A percentile compares a stretch with the other conserved stretches of the same genome.
Evolutionary conservation across 1,139 yeast genomes (phyloP).

Genomic region (Blastobotrys niveus): DNA sequence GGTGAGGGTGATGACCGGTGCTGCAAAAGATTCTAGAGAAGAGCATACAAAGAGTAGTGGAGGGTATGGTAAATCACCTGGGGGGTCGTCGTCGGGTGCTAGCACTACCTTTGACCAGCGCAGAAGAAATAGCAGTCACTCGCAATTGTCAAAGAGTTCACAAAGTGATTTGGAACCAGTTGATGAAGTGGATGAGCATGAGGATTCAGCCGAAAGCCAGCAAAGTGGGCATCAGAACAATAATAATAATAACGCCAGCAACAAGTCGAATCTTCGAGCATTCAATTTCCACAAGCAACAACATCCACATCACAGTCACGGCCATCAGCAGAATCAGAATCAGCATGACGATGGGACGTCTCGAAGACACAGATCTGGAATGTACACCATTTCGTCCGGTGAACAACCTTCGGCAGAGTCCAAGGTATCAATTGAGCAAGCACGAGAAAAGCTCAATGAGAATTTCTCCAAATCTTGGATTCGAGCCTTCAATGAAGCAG

Average conservation of each 20-base stretch:
- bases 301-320: not conserved
- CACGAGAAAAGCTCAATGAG: constrained; percentile 31
- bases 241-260: not conserved
- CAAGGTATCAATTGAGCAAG: constrained; percentile 32
- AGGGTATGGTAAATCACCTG: no score
- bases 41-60: no score
- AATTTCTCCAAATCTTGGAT: constrained; percentile 74
- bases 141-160: not conserved
- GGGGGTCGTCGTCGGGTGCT: no score
- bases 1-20: no score
- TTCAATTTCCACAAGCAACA: not conserved
- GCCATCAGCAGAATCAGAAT: not conserved
- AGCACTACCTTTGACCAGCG: no score
- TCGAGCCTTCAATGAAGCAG: constrained; percentile 32
- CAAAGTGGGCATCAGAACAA: not conserved
- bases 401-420: constrained; percentile 21
- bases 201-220: not conserved
- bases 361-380: not conserved
- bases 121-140: not conserved
- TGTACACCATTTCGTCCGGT: not conserved
- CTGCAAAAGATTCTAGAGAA: no score
- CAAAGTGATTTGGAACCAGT: constrained; percentile 5
- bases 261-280: not conserved
- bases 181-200: not conserved
- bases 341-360: not conserved